Evolutionary conservation across 805 yeast genomes (phyloP).

Genomic region (Candida saitoana): DNA sequence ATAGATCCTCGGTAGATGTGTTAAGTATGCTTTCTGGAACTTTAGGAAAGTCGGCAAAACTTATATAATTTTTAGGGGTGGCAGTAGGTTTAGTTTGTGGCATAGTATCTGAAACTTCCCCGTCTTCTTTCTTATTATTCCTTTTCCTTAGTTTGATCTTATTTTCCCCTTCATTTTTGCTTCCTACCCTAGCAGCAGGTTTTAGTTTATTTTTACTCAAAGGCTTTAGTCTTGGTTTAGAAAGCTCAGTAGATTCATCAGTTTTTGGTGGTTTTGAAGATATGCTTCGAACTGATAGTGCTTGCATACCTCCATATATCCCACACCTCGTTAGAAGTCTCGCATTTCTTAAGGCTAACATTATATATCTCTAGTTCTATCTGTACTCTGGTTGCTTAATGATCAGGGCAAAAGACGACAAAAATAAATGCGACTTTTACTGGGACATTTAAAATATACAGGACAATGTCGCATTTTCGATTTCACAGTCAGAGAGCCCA

Average conservation of each 20-base stretch:
- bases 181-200: background rate
- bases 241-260: slow-evolving; percentile 2
- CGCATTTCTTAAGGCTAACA: background rate
- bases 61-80: slow-evolving; percentile 15
- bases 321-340: background rate
- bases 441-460: no score
- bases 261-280: slow-evolving; percentile 12
- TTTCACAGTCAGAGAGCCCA: background rate
- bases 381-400: no score
- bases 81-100: background rate
- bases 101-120: background rate
- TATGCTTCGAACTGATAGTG: slow-evolving; percentile 3
- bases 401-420: no score
- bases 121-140: background rate
- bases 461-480: no score
- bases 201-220: slow-evolving; percentile 6
- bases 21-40: slow-evolving; percentile 18
- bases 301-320: background rate
- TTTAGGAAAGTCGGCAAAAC: slow-evolving; percentile 31
- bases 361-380: no score
- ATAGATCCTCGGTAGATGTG: slow-evolving; percentile 17
- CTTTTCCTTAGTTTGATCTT: background rate
- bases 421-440: no score
- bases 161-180: slow-evolving; percentile 3
- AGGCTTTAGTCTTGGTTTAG: slow-evolving; percentile 3